Conservation (phyloP, 768 basidiomycete species). For the Rhizopogon salebrosus region DNA sequence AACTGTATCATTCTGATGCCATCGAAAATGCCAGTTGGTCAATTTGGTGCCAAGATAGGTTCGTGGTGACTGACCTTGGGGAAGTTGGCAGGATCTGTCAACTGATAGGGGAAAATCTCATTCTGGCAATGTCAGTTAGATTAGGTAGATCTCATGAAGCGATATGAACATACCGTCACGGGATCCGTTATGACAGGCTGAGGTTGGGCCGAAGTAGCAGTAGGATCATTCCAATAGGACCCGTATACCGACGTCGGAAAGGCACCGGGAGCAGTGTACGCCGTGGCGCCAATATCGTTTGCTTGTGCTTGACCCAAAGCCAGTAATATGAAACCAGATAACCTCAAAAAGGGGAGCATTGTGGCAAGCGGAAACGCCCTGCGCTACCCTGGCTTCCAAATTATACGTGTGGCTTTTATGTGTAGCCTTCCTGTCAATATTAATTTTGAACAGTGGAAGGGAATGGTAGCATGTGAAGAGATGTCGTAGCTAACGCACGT, state of each 20-base stretch:
- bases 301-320: background rate
- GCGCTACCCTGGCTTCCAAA: background rate
- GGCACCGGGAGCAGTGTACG: constrained; percentile 53
- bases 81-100: constrained; percentile 61
- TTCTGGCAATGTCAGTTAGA: constrained; percentile 30
- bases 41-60: too few relatives aligned
- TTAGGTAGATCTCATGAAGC: constrained; percentile 1
- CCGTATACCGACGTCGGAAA: constrained; percentile 60
- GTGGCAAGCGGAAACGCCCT: background rate
- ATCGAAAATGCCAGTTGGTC: background rate
- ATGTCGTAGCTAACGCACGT: background rate
- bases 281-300: constrained; percentile 25
- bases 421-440: background rate
- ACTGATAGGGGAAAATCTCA: constrained; percentile 46
- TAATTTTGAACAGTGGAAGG: background rate
- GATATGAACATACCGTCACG: constrained; percentile 40
- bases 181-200: constrained; percentile 71
- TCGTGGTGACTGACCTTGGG: constrained; percentile 31
- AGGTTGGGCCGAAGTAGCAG: constrained; percentile 60
- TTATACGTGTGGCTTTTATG: background rate
- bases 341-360: constrained; percentile 12
- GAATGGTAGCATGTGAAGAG: background rate
- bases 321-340: constrained; percentile 11
- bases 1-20: constrained; percentile 33
- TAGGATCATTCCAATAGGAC: constrained; percentile 66